Base-by-base conservation (phyloP, 108 stramenopile genomes). In the Aurantiochytrium sp. region DNA sequence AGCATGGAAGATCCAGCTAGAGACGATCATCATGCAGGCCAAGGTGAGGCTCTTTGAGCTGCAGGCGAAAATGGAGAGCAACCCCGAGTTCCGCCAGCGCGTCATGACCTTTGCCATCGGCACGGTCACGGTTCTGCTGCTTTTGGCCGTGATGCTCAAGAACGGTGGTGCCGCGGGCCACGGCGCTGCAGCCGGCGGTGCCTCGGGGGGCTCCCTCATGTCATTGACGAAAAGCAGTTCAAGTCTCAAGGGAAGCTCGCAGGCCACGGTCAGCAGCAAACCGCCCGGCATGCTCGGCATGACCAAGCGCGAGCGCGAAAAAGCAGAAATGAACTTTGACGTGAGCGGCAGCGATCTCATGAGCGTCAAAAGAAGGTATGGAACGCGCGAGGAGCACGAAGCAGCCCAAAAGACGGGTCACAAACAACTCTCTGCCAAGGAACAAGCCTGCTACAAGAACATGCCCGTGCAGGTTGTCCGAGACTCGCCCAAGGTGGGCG, bases 241-340 rank as follows among this genome's bases (percentile, higher is more conserved):
- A 18, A 42, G 10, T 3, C 42, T 69, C 21, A 47, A 83, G 51
- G 76, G 76, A 6, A 45, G 43, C 10, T 83, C 76, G 49, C 19
- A 23, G 0, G 45, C 76, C 25, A 45, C 25, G 5, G 51, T 83
- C 6, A 83, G 51, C 51, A 83, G 51, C 25, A 53, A 47, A 45
- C 45, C 45, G n/a, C 76, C 76, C 28, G 76, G 76, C 45, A 18
- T 53, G 0, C 51, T 83, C 25, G 76, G 49, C 25, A n/a, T 83
- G 45, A 53, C 76, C 49, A 83, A 83, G 76, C 76, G 76, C 76
- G 49, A 83, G 51, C 76, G 76, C n/a, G 76, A 83, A 53, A 53
- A 83, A 6, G 49, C 51, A 23, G 76, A 83, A 53, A 43, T 53
- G 8, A 53, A 53, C 51, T 83, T 83, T 28, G 76, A 83, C 51